Evolutionary conservation across 768 basidiomycete genomes (phyloP).

Genomic region (Lactifluus rugatus): DNA sequence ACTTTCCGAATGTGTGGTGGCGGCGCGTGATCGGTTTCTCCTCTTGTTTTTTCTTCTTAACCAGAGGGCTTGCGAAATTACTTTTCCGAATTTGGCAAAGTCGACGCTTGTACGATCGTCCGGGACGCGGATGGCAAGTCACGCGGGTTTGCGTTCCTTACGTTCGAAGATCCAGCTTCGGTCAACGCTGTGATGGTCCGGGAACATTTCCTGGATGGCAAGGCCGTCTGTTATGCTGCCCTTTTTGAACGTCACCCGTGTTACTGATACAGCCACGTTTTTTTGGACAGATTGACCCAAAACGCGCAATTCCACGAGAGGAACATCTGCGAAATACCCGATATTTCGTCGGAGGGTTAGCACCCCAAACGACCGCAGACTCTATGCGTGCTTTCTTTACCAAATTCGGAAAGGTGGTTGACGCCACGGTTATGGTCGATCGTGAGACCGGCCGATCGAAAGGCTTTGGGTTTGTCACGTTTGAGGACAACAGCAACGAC

Average conservation of each 20-base stretch:
- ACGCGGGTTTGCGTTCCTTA: constrained; percentile 99
- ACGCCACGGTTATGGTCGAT: constrained; percentile 98
- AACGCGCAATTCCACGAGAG: constrained; percentile 93
- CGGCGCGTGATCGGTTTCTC: constrained; percentile 18
- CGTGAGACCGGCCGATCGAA: constrained; percentile 91
- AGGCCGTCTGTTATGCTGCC: constrained; percentile 61
- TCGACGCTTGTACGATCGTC: constrained; percentile 98
- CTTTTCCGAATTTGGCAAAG: constrained; percentile 92
- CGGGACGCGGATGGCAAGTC: constrained; percentile 93
- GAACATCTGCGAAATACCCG: constrained; percentile 92
- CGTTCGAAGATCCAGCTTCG: constrained; percentile 85
- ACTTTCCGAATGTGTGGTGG: constrained; percentile 35
- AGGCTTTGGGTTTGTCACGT: constrained; percentile 97
- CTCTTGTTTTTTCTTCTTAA: not conserved
- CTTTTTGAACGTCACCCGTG: not conserved
- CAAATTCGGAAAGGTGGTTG: constrained; percentile 91
- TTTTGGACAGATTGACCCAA: constrained; percentile 84
- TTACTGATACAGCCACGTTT: constrained; percentile 11
- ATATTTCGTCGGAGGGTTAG: constrained; percentile 91
- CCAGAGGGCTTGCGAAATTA: constrained; percentile 74
- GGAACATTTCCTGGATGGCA: constrained; percentile 93
- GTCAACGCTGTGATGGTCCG: constrained; percentile 95
- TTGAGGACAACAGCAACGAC: constrained; percentile 85
- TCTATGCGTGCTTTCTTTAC: constrained; percentile 90
- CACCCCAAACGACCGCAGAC: constrained; percentile 86